Conservation (phyloP, 176 grass and related monocot species). For the Phoenix roebelenii region DNA sequence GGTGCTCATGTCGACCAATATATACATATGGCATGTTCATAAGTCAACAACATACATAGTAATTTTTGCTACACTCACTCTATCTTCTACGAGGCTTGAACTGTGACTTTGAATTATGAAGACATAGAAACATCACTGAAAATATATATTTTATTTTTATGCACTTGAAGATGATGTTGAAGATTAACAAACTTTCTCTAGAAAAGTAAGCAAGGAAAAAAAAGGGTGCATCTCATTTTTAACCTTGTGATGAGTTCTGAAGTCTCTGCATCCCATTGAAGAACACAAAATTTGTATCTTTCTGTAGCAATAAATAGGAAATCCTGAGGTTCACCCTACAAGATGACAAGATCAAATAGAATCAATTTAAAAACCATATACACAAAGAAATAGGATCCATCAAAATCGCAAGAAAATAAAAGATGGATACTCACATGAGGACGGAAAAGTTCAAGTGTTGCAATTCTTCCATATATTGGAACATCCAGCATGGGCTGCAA, state of each 20-base stretch:
- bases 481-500: constrained; percentile 94
- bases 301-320: constrained; percentile 94
- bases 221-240: constrained; percentile 1
- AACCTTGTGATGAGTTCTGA: constrained; percentile 93
- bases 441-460: constrained; percentile 85
- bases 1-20: no score
- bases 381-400: neutral
- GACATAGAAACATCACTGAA: no score
- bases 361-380: constrained; percentile 4
- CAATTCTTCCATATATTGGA: constrained; percentile 93
- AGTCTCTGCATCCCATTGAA: constrained; percentile 86
- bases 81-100: no score
- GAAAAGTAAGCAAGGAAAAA: no score
- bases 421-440: constrained; percentile 49
- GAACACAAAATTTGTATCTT: constrained; percentile 90
- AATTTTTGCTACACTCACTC: no score
- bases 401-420: constrained; percentile 4
- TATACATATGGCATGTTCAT: no score
- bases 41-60: no score
- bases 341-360: neutral
- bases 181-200: no score
- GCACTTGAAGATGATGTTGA: no score
- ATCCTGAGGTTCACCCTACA: constrained; percentile 84
- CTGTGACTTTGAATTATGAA: no score
- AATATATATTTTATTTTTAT: no score